Evolutionary conservation across 78 protist genomes (phyloP).

Genomic region (Chrysochromulina tobinii): DNA sequence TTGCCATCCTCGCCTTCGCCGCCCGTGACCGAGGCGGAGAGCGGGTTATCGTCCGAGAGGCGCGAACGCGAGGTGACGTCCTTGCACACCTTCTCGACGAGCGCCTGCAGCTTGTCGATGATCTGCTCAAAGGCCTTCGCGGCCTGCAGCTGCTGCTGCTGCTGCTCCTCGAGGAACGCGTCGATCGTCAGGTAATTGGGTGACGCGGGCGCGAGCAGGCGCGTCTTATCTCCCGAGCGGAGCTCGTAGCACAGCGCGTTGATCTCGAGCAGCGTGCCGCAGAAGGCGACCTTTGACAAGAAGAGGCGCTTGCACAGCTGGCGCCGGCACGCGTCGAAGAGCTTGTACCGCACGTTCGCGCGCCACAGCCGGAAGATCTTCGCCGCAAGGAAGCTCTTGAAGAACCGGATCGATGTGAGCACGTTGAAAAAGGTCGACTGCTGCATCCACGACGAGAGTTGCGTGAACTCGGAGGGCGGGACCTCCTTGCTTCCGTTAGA

Average conservation of each 20-base stretch:
- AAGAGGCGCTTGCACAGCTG: conserved; percentile 30
- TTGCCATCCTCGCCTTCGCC: not conserved
- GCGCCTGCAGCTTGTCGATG: not conserved
- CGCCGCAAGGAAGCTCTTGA: conserved; percentile 43
- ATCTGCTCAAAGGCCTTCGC: not conserved
- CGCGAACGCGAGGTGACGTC: conserved; percentile 41
- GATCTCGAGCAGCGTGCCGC: conserved; percentile 30
- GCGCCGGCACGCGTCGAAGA: conserved; percentile 38
- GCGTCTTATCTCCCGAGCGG: not conserved
- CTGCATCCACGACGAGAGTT: conserved; percentile 52
- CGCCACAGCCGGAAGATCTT: conserved; percentile 59
- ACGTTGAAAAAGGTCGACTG: conserved; percentile 55
- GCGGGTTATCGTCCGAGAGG: conserved; percentile 26
- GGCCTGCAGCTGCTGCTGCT: not conserved
- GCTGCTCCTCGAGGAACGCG: too few relatives aligned
- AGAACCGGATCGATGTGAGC: conserved; percentile 57
- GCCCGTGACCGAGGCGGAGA: not conserved
- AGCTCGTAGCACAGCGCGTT: conserved; percentile 26
- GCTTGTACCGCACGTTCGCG: conserved; percentile 47
- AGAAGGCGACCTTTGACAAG: conserved; percentile 42
- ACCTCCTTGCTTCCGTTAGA: too few relatives aligned
- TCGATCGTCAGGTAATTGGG: not conserved
- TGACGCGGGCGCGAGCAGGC: not conserved
- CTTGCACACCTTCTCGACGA: conserved; percentile 43
- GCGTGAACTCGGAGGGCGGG: conserved; percentile 44